Conservation (phyloP, 2,329 filamentous ascomycete genomes). For the Colletotrichum agaves region DNA sequence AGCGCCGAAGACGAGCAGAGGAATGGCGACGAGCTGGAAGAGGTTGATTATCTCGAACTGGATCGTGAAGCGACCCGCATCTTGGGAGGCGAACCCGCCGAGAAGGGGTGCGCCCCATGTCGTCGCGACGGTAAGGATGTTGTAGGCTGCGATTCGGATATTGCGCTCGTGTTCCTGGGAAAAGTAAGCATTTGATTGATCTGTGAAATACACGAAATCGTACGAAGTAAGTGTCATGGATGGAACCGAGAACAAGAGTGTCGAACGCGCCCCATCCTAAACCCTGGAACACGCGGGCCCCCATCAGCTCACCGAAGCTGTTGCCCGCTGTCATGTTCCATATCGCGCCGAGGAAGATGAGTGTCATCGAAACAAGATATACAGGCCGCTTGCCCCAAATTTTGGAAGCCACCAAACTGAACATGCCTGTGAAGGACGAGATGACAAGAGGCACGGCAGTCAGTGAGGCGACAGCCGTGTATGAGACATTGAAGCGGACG, state of each 20-base stretch:
- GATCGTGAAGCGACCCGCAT: constrained; percentile 53
- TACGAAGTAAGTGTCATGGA: constrained; percentile 69
- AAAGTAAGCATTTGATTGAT: constrained; percentile 39
- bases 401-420: constrained; percentile 55
- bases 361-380: constrained; percentile 57
- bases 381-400: constrained; percentile 64
- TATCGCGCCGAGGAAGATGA: constrained; percentile 60
- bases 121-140: constrained; percentile 55
- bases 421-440: constrained; percentile 57
- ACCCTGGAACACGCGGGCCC: constrained; percentile 64
- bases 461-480: constrained; percentile 59
- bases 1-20: constrained; percentile 58
- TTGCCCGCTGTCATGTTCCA: constrained; percentile 59
- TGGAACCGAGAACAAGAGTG: constrained; percentile 60
- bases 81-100: constrained; percentile 59
- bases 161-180: constrained; percentile 63
- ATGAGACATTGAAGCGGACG: constrained; percentile 55
- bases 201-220: constrained; percentile 40
- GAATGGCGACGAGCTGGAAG: constrained; percentile 58
- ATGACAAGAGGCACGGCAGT: constrained; percentile 65
- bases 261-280: constrained; percentile 70
- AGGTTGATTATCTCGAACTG: constrained; percentile 64
- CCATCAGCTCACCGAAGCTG: constrained; percentile 59
- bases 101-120: constrained; percentile 66
- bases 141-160: constrained; percentile 56